A percentile compares a stretch with the other conserved stretches of the same genome.
Conservation (phyloP, 2,329 filamentous ascomycete species). For the Samsoniella hepiali region DNA sequence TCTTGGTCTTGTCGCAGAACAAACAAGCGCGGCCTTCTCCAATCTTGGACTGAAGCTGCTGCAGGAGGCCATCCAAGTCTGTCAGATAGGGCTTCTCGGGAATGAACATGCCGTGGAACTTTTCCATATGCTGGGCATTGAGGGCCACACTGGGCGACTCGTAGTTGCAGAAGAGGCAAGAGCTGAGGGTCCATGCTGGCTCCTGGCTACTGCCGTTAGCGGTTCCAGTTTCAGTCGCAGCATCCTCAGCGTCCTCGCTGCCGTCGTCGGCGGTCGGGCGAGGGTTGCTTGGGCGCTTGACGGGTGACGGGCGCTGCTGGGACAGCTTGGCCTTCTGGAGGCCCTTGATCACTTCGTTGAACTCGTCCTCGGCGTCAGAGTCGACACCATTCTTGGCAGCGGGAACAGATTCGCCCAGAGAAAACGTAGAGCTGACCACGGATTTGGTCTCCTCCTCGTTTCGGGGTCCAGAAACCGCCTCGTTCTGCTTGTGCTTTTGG, state of each 20-base stretch:
- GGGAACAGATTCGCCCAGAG: slow-evolving; percentile 73
- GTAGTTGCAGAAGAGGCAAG: slow-evolving; percentile 91
- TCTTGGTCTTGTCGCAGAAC: slow-evolving; percentile 80
- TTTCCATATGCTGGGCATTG: slow-evolving; percentile 85
- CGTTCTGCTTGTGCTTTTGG: slow-evolving; percentile 72
- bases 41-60: slow-evolving; percentile 76
- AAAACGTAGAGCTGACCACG: slow-evolving; percentile 87
- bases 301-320: slow-evolving; percentile 45
- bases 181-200: slow-evolving; percentile 43
- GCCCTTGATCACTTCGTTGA: slow-evolving; percentile 72
- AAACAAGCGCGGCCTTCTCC: slow-evolving; percentile 79
- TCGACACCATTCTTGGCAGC: slow-evolving; percentile 51
- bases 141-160: slow-evolving; percentile 71
- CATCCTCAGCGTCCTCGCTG: slow-evolving; percentile 42
- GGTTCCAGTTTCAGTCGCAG: slow-evolving; percentile 43
- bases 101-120: slow-evolving; percentile 92
- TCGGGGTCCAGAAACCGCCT: slow-evolving; percentile 45
- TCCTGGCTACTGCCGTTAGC: slow-evolving; percentile 28
- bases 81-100: slow-evolving; percentile 83
- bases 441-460: slow-evolving; percentile 71
- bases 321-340: slow-evolving; percentile 72
- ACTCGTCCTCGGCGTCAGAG: slow-evolving; percentile 68
- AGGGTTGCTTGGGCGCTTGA: slow-evolving; percentile 54
- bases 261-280: slow-evolving; percentile 46
- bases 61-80: slow-evolving; percentile 76